Percentiles rank a stretch among this genome's conserved stretches.
Conservation (phyloP, 495 filamentous ascomycete genomes). For the Stereocaulon alpinum region DNA sequence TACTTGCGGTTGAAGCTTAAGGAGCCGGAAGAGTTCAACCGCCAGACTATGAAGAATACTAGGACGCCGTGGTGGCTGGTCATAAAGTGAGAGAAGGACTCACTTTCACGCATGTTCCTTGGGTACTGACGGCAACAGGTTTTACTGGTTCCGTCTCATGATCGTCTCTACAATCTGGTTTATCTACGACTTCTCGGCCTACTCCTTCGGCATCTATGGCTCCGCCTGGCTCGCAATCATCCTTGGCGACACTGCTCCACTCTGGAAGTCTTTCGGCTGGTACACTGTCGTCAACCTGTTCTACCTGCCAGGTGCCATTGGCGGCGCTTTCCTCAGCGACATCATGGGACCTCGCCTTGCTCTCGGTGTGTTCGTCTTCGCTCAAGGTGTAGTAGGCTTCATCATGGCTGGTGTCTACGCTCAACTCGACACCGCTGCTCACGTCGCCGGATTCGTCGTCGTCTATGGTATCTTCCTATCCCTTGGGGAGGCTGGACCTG, state of each 20-base stretch:
- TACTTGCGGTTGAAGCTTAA: constrained; percentile 63
- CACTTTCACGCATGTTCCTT: too few relatives aligned
- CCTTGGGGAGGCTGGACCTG: constrained; percentile 77
- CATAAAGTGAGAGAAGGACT: constrained; percentile 32
- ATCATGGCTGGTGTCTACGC: constrained; percentile 74
- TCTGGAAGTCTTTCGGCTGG: constrained; percentile 77
- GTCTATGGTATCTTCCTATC: constrained; percentile 71
- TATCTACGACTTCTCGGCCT: constrained; percentile 77
- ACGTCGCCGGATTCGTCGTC: constrained; percentile 68
- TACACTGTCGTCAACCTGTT: constrained; percentile 76
- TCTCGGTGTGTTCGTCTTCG: constrained; percentile 52
- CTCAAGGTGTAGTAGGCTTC: constrained; percentile 72
- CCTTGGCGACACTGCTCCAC: constrained; percentile 40
- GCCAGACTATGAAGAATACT: constrained; percentile 41
- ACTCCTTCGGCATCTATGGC: constrained; percentile 72
- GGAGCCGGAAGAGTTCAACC: constrained; percentile 75
- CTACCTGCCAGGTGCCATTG: constrained; percentile 71
- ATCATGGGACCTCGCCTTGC: constrained; percentile 63
- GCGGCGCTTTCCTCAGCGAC: constrained; percentile 67
- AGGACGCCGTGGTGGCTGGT: constrained; percentile 41
- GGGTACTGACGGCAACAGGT: constrained; percentile 25
- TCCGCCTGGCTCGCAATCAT: constrained; percentile 60
- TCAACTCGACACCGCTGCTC: constrained; percentile 45
- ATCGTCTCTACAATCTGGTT: constrained; percentile 82
- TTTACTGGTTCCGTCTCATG: constrained; percentile 48